Evolutionary conservation across 495 filamentous ascomycete species (phyloP), one percentile per base, ranked within the genome.

Genomic region (Articulospora tetracladia): DNA sequence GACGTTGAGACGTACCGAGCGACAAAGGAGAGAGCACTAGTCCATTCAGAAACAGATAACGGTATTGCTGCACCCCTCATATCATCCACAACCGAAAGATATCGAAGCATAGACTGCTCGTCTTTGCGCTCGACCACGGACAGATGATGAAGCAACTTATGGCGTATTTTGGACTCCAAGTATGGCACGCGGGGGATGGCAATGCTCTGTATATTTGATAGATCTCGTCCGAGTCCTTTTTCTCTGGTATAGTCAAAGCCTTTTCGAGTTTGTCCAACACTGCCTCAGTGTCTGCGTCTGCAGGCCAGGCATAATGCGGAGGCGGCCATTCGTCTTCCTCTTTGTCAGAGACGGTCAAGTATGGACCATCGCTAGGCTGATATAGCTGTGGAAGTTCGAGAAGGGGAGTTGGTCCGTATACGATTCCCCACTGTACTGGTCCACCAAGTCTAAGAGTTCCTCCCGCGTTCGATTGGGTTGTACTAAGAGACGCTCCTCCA

Each of bases 71-170:
- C 76, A 26, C 76, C 70, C 69, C 90, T 84, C 77, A 93, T 86
- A 69, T 98, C 93, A 54, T 92, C 88, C 17, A 97, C 74, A 30
- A 97, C 75, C 3, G 86, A 83, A 46, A 97, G 83, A 69, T 92
- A 98, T 30, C 90, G 87, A 55, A 94, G 69, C 86, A 91, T 91
- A 1, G 82, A 80, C 34, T 71, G 65, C 46, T 80, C 72, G 53
- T 79, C 72, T 52, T 84, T 84, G 20, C 71, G 72, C 48, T 86
- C 78, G 8, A 85, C 79, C 68, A 79, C 77, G 24, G 88, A 86
- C 30, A 98, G 78, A 55, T 81, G 80, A 22, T 79, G 80, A 54
- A 96, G 73, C n/a, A 97, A 77, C 25, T 71, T 70, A 52, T 86
- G 84, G 15, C 92, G 81, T 0, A 80, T 73, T 4, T 70, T 68